phyloP scores from a whole-genome alignment of 2,329 filamentous ascomycete species.

The Daldinia sp. region DNA sequence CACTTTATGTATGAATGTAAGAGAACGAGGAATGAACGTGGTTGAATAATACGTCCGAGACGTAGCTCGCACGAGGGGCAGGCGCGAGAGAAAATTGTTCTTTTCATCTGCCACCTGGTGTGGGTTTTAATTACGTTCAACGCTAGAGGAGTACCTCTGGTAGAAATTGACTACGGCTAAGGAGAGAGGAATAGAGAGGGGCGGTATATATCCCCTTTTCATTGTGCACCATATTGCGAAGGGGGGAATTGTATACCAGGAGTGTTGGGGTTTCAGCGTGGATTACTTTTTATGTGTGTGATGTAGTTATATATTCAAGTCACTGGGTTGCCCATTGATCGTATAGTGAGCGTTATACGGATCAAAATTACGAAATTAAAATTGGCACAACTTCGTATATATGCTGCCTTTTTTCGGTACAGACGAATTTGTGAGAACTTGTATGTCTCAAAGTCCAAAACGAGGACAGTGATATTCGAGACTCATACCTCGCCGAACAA shows the following conservation, averaged over 20 bases:
- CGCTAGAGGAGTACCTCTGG: conserved; percentile 12
- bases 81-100: conserved; percentile 34
- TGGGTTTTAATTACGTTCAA: conserved; percentile 33
- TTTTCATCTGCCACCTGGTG: conserved; percentile 35
- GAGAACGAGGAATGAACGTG: conserved; percentile 28
- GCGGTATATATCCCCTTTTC: conserved; percentile 33
- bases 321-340: conserved; percentile 19
- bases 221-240: conserved; percentile 28
- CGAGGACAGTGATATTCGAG: background rate
- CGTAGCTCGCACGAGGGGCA: conserved; percentile 31
- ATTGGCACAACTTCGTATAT: conserved; percentile 12
- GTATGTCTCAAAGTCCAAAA: background rate
- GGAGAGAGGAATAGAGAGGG: conserved; percentile 19
- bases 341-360: conserved; percentile 29
- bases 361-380: conserved; percentile 30
- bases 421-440: background rate
- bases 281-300: conserved; percentile 20
- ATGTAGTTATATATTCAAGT: conserved; percentile 29
- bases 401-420: background rate
- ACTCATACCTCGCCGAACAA: background rate
- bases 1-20: conserved; percentile 16
- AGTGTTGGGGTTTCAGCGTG: conserved; percentile 19
- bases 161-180: conserved; percentile 27
- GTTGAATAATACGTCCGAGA: conserved; percentile 24
- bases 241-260: conserved; percentile 28